Percentiles rank a stretch among this genome's conserved stretches.
Evolutionary conservation across 2,329 filamentous ascomycete species (phyloP).

Genomic region (Amesomyces nigricolor): DNA sequence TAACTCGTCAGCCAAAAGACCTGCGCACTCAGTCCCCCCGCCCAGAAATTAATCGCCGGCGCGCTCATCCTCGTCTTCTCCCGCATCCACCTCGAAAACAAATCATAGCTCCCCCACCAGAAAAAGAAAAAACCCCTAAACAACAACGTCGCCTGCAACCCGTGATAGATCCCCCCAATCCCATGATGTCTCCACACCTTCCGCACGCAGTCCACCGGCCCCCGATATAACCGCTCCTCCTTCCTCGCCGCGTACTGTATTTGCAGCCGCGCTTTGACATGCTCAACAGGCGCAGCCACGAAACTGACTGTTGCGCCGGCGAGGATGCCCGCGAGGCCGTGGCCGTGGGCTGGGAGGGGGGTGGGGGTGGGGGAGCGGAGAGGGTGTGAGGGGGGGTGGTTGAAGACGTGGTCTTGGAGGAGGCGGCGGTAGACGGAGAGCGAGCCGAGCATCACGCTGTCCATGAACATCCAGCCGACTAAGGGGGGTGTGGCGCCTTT

Average conservation of each 20-base stretch:
- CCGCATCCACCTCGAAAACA: slow-evolving; percentile 65
- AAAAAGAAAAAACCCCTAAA: slow-evolving; percentile 95
- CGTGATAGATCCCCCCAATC: slow-evolving; percentile 75
- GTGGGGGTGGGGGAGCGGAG: slow-evolving; percentile 30
- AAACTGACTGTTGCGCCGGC: slow-evolving; percentile 88
- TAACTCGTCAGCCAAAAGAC: slow-evolving; percentile 93
- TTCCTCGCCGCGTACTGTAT: slow-evolving; percentile 85
- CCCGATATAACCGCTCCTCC: slow-evolving; percentile 70
- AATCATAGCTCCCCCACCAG: slow-evolving; percentile 96
- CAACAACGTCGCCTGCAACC: slow-evolving; percentile 74
- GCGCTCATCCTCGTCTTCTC: slow-evolving; percentile 64
- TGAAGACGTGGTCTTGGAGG: slow-evolving; percentile 75
- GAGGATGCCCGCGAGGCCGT: slow-evolving; percentile 81
- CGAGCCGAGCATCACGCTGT: slow-evolving; percentile 82
- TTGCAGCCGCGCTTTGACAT: slow-evolving; percentile 89
- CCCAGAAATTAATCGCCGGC: slow-evolving; percentile 93
- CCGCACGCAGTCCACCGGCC: slow-evolving; percentile 74
- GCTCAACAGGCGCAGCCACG: slow-evolving; percentile 88
- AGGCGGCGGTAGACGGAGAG: slow-evolving; percentile 84
- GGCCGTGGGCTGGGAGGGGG: slow-evolving; percentile 67
- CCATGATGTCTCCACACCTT: slow-evolving; percentile 71
- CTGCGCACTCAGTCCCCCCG: slow-evolving; percentile 86
- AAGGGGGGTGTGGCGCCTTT: slow-evolving; percentile 90
- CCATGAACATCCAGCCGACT: slow-evolving; percentile 99
- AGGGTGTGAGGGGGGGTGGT: slow-evolving; percentile 42